These are phyloP conservation scores for Coniosporium tulheliwenetii DNA, from an alignment of 2,329 filamentous ascomycete species.

Conservation along the genomic window DNA sequence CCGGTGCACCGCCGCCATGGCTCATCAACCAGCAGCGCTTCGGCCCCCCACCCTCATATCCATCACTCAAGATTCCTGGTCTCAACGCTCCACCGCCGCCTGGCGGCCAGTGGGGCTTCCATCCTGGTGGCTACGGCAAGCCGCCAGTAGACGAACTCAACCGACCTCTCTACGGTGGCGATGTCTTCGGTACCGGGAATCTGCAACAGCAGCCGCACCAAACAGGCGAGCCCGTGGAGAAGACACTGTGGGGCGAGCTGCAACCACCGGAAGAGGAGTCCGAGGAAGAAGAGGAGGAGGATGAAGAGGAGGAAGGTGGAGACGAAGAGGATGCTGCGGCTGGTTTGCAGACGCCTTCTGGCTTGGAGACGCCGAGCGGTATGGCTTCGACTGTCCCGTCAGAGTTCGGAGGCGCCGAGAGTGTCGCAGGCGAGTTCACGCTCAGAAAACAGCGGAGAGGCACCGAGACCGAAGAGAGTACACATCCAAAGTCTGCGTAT, in stretches of 20 bases:
- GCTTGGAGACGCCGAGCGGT: conserved; percentile 67
- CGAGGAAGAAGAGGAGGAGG: conserved; percentile 41
- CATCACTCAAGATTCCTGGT: conserved; percentile 85
- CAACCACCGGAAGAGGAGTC: conserved; percentile 65
- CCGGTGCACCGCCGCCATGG: conserved; percentile 88
- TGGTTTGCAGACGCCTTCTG: conserved; percentile 59
- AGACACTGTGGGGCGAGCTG: conserved; percentile 80
- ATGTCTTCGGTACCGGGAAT: conserved; percentile 64
- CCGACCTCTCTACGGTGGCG: conserved; percentile 78
- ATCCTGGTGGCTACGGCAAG: conserved; percentile 90
- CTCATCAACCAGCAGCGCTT: conserved; percentile 92
- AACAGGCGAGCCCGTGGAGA: conserved; percentile 68
- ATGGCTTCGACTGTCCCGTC: conserved; percentile 67
- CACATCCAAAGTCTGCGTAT: conserved; percentile 62
- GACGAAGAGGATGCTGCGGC: conserved; percentile 50
- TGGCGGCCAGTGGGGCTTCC: conserved; percentile 86
- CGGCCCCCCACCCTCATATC: conserved; percentile 86
- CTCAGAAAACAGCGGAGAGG: conserved; percentile 75
- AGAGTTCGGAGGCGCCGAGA: conserved; percentile 61
- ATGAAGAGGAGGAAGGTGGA: conserved; percentile 52
- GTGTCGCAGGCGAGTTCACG: conserved; percentile 74
- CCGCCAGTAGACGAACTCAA: conserved; percentile 91
- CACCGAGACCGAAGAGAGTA: conserved; percentile 73
- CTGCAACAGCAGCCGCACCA: conserved; percentile 45
- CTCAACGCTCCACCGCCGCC: conserved; percentile 85